Evolutionary conservation across 192 early-diverging fungal genomes (phyloP), one percentile per base, ranked within the genome.

Genomic region (Radiomyces spectabilis): DNA sequence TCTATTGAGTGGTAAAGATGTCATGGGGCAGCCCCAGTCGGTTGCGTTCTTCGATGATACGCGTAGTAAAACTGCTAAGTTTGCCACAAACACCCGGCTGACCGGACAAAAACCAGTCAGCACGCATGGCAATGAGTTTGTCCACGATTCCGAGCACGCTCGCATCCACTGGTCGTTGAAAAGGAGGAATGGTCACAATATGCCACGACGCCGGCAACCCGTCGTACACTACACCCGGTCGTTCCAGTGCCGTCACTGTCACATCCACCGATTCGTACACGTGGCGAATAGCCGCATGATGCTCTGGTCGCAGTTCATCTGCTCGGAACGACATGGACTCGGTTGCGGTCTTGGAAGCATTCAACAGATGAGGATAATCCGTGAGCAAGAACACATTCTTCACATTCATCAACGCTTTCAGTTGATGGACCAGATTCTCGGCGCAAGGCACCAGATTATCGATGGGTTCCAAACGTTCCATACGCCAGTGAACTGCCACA

Each of bases 401-500:
- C 18, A 24, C 30, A 0, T 26, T 10, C 12, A 18, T 27, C 30
- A 65, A 13, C 2, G 35, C 38, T 12, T 50, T 2, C 2, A 69
- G 13, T 48, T 64, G 53, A 7, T 37, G 24, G 2, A 68, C 61
- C 3, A 72, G 37, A 4, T 37, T 41, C 22, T 54, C 21, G 5
- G 71, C 66, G 49, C 70, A 72, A 3, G 30, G 48, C 8, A 63
- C 25, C 24, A 72, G 19, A 5, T 68, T 59, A 3, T 33, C 21
- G 1, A 53, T 16, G 12, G 50, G 50, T 34, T 52, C 42, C 3
- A 55, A 41, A 3, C 45, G 37, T 42, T 72, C 70, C 66, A 68
- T 68, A 33, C 70, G 60, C 70, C 70, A 72, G 53, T 72, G 70
- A 38, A 72, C 59, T 5, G 61, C 70, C 0, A 72, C 43, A 57